Evolutionary conservation across 1,139 yeast species (phyloP), one percentile per base, ranked within the genome.

Genomic region (Hyphopichia burtonii): DNA sequence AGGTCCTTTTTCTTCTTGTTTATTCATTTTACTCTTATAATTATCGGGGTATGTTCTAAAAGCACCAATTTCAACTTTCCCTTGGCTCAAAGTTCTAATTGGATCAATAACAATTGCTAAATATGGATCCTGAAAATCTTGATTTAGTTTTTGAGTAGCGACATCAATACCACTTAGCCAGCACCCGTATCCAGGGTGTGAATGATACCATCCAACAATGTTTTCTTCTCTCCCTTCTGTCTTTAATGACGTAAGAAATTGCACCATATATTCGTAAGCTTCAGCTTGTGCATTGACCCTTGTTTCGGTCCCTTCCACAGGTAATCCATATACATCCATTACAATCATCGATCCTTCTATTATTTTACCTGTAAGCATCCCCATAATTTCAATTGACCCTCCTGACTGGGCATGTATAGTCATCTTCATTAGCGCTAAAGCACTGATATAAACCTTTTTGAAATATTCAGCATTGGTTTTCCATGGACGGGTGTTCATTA

Each of bases 121-220:
- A 58, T 88, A 90, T 1, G 97, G 97, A 56, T 90, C 97, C 59
- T 90, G 96, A 58, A 82, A 89, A 46, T 77, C 80, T 61, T 90
- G 97, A 57, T 91, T 90, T 61, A 91, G 66, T 44, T 78, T 71
- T 59, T 93, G 96, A 0, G 97, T 90, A 42, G 86, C 82, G 25
- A 90, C 94, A 63, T 90, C 97, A 39, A 90, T 89, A 15, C 93
- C 94, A 47, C 93, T 83, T 34, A 90, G 65, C 96, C 96, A 86
- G 59, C 96, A 87, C 34, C 97, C 98, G 61, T 90, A 93, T 0
- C 97, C 97, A 0, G 98, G 98, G 62, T 93, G 99, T 2, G 97
- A 90, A 63, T 93, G 96, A 63, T 91, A 87, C 96, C 95, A 87
- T 7, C 97, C 97, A 14, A 90, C 89, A 31, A 93, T 86, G 52